Base-by-base conservation (phyloP, 129 eudicot genomes). In the Chrysanthemum seticuspe region DNA sequence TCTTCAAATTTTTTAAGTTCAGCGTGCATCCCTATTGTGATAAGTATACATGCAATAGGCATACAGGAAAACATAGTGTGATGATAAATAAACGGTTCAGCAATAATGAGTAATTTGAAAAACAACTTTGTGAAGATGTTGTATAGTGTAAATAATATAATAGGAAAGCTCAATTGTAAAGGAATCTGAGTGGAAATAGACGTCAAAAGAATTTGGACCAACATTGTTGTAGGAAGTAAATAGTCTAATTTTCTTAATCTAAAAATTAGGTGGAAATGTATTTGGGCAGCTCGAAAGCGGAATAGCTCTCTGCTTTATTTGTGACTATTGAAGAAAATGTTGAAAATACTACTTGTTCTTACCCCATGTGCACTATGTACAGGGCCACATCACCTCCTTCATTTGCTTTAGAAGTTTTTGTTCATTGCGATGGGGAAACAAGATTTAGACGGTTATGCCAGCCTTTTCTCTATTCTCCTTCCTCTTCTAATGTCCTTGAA, bases 341-440 rank as follows among this genome's bases (percentile, higher is more conserved):
- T 58, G 15, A 47, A 68, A 49, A 21, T 19, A 21, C 3, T 16
- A 15, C 62, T 56, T 56, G 19, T 8, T 62, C 58, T 74, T 36
- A 72, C 61, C 50, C 34, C 54, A 14, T 72, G 27, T 60, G 73
- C 52, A 13, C 57, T 47, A 12, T 76, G 62, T 76, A 23, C 80
- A 94, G 99, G 82, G 97, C 91, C 77, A 90, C 99, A 54, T 94
- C 93, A 58, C 99, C 99, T 65, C 96, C 99, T 72, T 94, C 99
- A 73, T 94, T 94, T 86, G 99, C 99, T 71, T 72, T 94, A 89
- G 99, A 94, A 80, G 90, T 88, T 76, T 94, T 94, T 74, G 85
- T 94, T 59, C 97, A 87, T 50, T 90, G 96, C 80, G 97, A 94
- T 86, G 99, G 99, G 65, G 99, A 94, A 81, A 72, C 97, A 44